phyloP scores from a whole-genome alignment of 371 early-diverging fungal genomes.

The Mortierella sp. region DNA sequence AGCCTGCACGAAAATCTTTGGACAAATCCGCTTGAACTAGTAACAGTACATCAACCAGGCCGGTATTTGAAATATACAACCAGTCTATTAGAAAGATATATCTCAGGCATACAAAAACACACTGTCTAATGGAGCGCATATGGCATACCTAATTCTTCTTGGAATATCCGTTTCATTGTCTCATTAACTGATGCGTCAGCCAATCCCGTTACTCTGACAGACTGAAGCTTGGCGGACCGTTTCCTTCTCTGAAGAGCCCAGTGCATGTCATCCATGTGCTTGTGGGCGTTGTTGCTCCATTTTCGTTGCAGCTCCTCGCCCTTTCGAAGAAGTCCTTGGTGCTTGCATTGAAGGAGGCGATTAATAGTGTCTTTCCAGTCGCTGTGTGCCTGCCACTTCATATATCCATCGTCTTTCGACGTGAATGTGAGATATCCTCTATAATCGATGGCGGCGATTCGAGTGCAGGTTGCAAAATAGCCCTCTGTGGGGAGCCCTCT shows the following conservation, averaged over 20 bases:
- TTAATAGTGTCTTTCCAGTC: conserved; percentile 27
- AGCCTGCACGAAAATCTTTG: too few species aligned
- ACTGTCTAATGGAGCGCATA: too few species aligned
- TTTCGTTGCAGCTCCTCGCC: conserved; percentile 26
- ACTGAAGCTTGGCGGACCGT: conserved; percentile 25
- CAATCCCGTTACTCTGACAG: conserved; percentile 17
- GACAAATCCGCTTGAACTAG: too few species aligned
- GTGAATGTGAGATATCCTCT: conserved; percentile 25
- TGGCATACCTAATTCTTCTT: conserved; percentile 22
- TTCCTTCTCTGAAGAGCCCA: conserved; percentile 31
- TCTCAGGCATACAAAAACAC: too few species aligned
- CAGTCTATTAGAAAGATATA: too few species aligned
- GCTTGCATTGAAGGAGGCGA: conserved; percentile 26
- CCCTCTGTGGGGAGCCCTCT: conserved; percentile 20
- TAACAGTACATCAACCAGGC: too few species aligned
- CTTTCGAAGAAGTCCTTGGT: conserved; percentile 20
- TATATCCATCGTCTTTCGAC: conserved; percentile 20
- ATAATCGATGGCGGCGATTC: conserved; percentile 19
- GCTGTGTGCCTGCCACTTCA: conserved; percentile 16
- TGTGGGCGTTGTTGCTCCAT: conserved; percentile 22
- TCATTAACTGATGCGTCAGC: conserved; percentile 28
- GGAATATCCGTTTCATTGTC: conserved; percentile 27
- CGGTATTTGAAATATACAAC: too few species aligned
- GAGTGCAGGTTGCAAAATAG: conserved; percentile 16
- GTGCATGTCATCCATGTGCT: conserved; percentile 22